Percentiles rank a stretch among this genome's conserved stretches.
These are phyloP conservation scores for Phalaenopsis hybrid DNA, from an alignment of 116 monocot genomes.

Conservation along the genomic window DNA sequence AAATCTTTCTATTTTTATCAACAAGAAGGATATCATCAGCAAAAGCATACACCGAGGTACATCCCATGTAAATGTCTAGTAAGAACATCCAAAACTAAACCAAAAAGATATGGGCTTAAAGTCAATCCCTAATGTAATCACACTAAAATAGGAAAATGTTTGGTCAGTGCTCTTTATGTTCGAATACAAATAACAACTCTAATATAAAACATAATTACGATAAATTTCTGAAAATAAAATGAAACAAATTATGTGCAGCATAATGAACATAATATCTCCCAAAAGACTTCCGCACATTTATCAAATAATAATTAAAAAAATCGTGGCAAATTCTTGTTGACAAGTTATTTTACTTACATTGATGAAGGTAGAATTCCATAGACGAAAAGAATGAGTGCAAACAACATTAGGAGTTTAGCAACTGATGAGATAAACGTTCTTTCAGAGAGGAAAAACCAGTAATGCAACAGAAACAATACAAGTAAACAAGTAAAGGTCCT, in stretches of 20 bases:
- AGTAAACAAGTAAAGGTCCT: constrained; percentile 56
- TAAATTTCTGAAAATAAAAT: not conserved
- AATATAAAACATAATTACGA: not conserved
- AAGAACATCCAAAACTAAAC: too few species aligned
- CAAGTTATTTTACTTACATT: constrained; percentile 28
- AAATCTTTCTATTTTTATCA: too few species aligned
- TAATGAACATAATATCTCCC: not conserved
- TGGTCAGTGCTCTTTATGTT: too few species aligned
- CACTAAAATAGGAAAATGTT: too few species aligned
- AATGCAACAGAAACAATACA: constrained; percentile 52
- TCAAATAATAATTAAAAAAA: not conserved
- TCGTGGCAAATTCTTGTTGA: not conserved
- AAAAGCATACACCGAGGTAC: too few species aligned
- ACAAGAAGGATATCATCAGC: too few species aligned
- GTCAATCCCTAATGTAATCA: too few species aligned
- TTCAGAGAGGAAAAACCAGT: constrained; percentile 79
- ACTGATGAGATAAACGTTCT: constrained; percentile 65
- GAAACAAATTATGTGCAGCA: not conserved
- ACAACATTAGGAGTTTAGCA: constrained; percentile 52
- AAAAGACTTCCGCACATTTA: constrained; percentile 1
- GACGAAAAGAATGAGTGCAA: constrained; percentile 46
- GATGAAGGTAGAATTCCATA: constrained; percentile 52
- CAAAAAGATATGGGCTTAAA: too few species aligned
- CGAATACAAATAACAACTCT: too few species aligned
- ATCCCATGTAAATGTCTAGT: too few species aligned